Percentiles rank a stretch among this genome's conserved stretches.
Conservation (phyloP, 2,329 filamentous ascomycete species). For the Parastagonospora nodorum region DNA sequence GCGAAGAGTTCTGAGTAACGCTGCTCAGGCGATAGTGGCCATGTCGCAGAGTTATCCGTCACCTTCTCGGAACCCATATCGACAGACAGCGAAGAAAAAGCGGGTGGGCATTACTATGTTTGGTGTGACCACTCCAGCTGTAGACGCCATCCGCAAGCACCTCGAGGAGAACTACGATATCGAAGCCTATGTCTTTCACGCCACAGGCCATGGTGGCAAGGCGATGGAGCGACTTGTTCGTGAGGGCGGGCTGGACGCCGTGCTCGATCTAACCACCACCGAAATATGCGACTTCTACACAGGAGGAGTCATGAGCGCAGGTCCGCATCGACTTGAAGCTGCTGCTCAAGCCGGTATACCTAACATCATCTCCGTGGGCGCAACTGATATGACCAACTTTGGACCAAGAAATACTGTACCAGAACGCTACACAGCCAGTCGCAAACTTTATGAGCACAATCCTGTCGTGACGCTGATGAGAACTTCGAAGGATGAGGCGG, state of each 20-base stretch:
- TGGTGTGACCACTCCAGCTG: constrained; percentile 72
- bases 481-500: constrained; percentile 63
- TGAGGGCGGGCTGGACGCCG: constrained; percentile 65
- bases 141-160: constrained; percentile 59
- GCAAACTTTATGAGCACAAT: constrained; percentile 68
- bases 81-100: constrained; percentile 39
- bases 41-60: constrained; percentile 58
- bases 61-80: background rate
- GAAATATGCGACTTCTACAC: constrained; percentile 67
- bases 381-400: constrained; percentile 62
- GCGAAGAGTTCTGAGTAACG: constrained; percentile 64
- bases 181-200: constrained; percentile 71
- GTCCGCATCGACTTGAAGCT: constrained; percentile 60
- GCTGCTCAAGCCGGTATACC: constrained; percentile 64
- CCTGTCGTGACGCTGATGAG: constrained; percentile 69
- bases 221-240: constrained; percentile 70
- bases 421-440: constrained; percentile 52
- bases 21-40: constrained; percentile 64
- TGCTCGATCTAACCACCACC: constrained; percentile 73
- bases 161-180: constrained; percentile 49
- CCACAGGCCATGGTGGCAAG: constrained; percentile 69
- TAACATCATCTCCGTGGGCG: constrained; percentile 56
- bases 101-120: constrained; percentile 74
- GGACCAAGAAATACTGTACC: constrained; percentile 63
- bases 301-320: constrained; percentile 68